These are phyloP conservation scores for Ceratocystis cubensis DNA, from an alignment of 2,329 filamentous ascomycete species.

Conservation along the genomic window DNA sequence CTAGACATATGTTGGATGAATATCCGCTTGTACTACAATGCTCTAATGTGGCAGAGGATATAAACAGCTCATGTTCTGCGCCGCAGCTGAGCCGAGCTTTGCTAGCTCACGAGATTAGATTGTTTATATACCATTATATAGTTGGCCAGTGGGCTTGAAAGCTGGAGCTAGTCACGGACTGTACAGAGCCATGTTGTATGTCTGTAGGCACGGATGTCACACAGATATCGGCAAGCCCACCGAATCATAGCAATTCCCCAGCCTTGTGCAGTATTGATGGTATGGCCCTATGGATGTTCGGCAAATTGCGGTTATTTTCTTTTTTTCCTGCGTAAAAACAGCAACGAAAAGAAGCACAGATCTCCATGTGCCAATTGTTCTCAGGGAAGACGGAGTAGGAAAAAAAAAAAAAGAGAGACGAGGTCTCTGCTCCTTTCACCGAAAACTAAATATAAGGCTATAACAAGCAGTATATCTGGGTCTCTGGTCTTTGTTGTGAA, in stretches of 20 bases:
- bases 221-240: conserved; percentile 9
- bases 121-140: not conserved
- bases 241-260: conserved; percentile 5
- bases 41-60: not conserved
- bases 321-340: not conserved
- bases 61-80: not conserved
- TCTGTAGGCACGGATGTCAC: not conserved
- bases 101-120: not conserved
- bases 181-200: not conserved
- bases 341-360: not conserved
- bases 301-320: not conserved
- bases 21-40: not conserved
- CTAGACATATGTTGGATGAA: not conserved
- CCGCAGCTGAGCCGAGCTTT: not conserved
- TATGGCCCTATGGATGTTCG: not conserved
- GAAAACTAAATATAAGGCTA: not conserved
- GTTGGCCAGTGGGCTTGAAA: not conserved
- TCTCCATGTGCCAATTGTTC: not conserved
- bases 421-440: conserved; percentile 1
- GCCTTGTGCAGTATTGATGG: not conserved
- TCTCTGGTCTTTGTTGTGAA: not conserved
- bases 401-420: not conserved
- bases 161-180: not conserved
- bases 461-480: not conserved
- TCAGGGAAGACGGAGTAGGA: too few relatives aligned